Base-by-base conservation (phyloP, 192 early-diverging fungal species). In the Coemansia sp. region DNA sequence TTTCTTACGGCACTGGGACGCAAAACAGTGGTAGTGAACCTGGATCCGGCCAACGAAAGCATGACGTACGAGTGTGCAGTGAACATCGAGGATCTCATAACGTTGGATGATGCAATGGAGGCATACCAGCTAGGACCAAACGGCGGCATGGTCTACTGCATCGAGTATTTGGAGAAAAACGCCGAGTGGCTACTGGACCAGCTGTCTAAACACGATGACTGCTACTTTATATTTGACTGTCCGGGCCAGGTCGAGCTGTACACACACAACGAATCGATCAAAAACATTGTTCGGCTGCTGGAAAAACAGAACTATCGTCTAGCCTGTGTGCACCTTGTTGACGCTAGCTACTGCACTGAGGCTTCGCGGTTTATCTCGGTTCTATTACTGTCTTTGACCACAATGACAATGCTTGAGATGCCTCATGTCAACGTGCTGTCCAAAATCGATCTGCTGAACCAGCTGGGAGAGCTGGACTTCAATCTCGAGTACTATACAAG, bases 241-340 rank as follows among this genome's bases (percentile, higher is more conserved):
- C 97, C 97, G 7, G 94, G 96, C 4, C 95, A 99, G 71, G 96
- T 99, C 22, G 97, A 99, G 67, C 87, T 99, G 17, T 99, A 96
- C 77, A 98, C 97, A 18, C 96, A 98, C 73, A 92, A 96, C 78
- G 75, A 85, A 55, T 82, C 92, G 28, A 85, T 98, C 61, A 89
- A 91, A 61, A 86, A 89, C 48, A 87, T 96, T 20, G 68, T 96
- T 5, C 84, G 86, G 30, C 69, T 65, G 50, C 78, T 98, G 51
- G 86, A 89, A 76, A 88, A 89, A 66, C 67, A 84, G 7, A 73
- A 91, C 66, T 80, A 79, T 64, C 70, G 69, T 80, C 81, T 97
- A 11, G 89, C 88, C 42, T 89, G 89, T 50, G 88, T 94, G 38
- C 89, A 96, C 67, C 83, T 99, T 48, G 90, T 96, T 2, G 95